Conservation (phyloP, 768 basidiomycete species). For the Coprinellus micaceus region DNA sequence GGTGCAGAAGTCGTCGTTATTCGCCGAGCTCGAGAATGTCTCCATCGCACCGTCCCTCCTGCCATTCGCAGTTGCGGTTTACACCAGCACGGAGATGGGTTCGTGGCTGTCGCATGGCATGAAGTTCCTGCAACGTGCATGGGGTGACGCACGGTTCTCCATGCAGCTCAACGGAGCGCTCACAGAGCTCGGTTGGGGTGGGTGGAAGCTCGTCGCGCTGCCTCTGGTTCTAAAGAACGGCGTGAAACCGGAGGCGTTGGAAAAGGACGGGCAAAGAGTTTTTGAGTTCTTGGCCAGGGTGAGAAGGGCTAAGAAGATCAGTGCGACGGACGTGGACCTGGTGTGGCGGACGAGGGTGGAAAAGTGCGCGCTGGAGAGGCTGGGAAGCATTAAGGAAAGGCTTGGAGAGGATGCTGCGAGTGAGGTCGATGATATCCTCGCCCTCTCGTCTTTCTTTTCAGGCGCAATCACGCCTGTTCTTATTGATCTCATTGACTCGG, state of each 20-base stretch:
- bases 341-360: constrained; percentile 58
- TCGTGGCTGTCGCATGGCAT: constrained; percentile 54
- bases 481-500: constrained; percentile 40
- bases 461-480: constrained; percentile 38
- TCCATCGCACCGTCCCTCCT: constrained; percentile 34
- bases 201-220: constrained; percentile 68
- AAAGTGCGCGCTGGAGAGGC: constrained; percentile 40
- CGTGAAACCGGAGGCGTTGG: constrained; percentile 36
- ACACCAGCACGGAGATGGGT: constrained; percentile 42
- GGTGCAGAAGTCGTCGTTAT: constrained; percentile 32
- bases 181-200: constrained; percentile 66
- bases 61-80: constrained; percentile 36
- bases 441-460: constrained; percentile 51
- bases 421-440: constrained; percentile 53
- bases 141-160: constrained; percentile 41
- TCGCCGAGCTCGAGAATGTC: constrained; percentile 27
- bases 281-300: constrained; percentile 51
- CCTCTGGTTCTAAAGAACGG: constrained; percentile 56
- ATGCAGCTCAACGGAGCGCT: constrained; percentile 57
- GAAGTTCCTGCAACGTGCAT: constrained; percentile 51
- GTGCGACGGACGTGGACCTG: constrained; percentile 44
- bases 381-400: constrained; percentile 40
- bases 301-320: constrained; percentile 45
- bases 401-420: constrained; percentile 38
- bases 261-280: constrained; percentile 37